A percentile compares a stretch with the other conserved stretches of the same genome.
phyloP scores from a whole-genome alignment of 148 eudicot genomes.

The Pharnaceum exiguum region DNA sequence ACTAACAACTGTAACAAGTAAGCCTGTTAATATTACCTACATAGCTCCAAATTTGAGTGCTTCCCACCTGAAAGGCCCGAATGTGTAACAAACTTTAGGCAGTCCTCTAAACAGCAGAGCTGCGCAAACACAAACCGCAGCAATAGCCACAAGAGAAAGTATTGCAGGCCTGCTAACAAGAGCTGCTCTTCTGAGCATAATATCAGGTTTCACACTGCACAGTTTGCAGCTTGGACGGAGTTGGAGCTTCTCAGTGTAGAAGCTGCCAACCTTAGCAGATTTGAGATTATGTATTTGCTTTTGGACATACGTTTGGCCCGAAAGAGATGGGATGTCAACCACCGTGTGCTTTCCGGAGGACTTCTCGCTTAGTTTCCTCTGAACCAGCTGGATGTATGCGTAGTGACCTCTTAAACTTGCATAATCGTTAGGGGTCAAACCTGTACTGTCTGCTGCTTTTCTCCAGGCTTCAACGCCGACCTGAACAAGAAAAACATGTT shows the following conservation, averaged over 20 bases:
- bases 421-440: conserved; percentile 81
- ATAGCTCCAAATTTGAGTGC: conserved; percentile 58
- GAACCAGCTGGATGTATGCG: conserved; percentile 52
- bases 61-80: conserved; percentile 86
- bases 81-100: conserved; percentile 58
- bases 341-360: conserved; percentile 50
- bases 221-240: conserved; percentile 35
- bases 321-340: conserved; percentile 46
- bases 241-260: conserved; percentile 39
- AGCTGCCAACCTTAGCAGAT: conserved; percentile 26
- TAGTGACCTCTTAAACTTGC: conserved; percentile 66
- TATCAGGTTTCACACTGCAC: conserved; percentile 45
- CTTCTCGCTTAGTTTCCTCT: conserved; percentile 43
- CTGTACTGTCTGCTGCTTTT: conserved; percentile 54
- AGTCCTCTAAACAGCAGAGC: conserved; percentile 84
- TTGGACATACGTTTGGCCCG: conserved; percentile 23
- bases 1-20: not conserved
- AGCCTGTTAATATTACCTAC: conserved; percentile 17
- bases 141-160: conserved; percentile 79
- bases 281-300: conserved; percentile 27
- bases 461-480: conserved; percentile 89
- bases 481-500: conserved; percentile 31
- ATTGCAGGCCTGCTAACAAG: conserved; percentile 61
- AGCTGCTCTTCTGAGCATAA: conserved; percentile 32
- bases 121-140: conserved; percentile 87